Percentiles rank a stretch among this genome's conserved stretches.
phyloP scores from a whole-genome alignment of 2,329 filamentous ascomycete species.

The Drechslerella dactyloides region DNA sequence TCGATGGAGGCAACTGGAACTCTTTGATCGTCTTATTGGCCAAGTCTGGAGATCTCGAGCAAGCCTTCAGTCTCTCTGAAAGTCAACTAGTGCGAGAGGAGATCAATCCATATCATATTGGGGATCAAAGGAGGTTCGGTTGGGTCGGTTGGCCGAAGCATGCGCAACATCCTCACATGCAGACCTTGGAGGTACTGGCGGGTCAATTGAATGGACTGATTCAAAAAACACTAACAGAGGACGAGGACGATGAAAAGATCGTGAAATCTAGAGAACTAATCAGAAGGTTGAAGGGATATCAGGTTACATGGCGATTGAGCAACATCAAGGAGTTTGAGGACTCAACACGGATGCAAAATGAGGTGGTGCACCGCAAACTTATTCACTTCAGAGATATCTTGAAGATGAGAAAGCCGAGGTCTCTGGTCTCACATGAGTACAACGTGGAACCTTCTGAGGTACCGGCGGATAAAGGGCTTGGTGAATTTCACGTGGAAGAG shows the following conservation, averaged over 20 bases:
- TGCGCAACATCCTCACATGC: slow-evolving; percentile 33
- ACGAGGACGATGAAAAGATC: slow-evolving; percentile 4
- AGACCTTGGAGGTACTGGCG: slow-evolving; percentile 20
- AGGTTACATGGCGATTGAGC: slow-evolving; percentile 23
- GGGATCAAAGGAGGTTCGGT: slow-evolving; percentile 23
- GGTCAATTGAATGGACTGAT: slow-evolving; percentile 28
- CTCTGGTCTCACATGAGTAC: neutral
- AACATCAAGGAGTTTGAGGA: slow-evolving; percentile 6
- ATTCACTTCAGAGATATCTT: neutral
- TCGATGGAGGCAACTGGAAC: slow-evolving; percentile 49
- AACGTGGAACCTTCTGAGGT: neutral
- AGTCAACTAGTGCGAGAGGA: slow-evolving; percentile 26
- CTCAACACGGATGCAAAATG: neutral
- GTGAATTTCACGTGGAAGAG: no score
- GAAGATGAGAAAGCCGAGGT: neutral
- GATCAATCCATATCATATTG: slow-evolving; percentile 13
- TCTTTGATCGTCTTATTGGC: slow-evolving; percentile 29
- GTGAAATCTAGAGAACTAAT: slow-evolving; percentile 18
- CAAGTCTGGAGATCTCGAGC: slow-evolving; percentile 30
- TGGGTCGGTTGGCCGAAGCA: slow-evolving; percentile 41
- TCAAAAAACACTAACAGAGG: neutral
- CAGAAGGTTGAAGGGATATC: slow-evolving; percentile 6
- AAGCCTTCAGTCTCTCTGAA: slow-evolving; percentile 29
- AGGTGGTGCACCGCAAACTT: neutral
- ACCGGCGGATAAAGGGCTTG: neutral